Percentiles rank a stretch among this genome's conserved stretches.
Evolutionary conservation across 2,329 filamentous ascomycete genomes (phyloP).

Genomic region (Parastagonospora avenae): DNA sequence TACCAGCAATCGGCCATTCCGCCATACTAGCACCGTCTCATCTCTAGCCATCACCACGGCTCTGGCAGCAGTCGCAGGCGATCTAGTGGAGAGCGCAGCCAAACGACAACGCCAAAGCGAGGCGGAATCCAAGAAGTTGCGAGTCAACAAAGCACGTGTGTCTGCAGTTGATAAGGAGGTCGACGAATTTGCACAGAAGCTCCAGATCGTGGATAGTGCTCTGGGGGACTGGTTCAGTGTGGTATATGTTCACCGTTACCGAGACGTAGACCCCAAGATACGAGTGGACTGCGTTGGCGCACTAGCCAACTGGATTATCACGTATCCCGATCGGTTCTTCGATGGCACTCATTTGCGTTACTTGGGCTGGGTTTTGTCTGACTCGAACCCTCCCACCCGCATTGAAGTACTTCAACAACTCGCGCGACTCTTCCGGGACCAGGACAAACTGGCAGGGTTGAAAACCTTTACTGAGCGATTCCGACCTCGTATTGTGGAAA

Average conservation of each 20-base stretch:
- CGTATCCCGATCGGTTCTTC: conserved; percentile 85
- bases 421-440: conserved; percentile 76
- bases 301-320: conserved; percentile 85
- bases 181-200: conserved; percentile 70
- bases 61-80: conserved; percentile 73
- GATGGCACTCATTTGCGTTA: conserved; percentile 91
- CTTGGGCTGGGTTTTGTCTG: conserved; percentile 92
- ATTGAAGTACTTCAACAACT: conserved; percentile 88
- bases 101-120: conserved; percentile 80
- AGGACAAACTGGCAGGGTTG: conserved; percentile 75
- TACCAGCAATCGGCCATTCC: conserved; percentile 83
- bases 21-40: conserved; percentile 89
- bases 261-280: conserved; percentile 89
- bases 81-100: conserved; percentile 73
- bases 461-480: conserved; percentile 95
- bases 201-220: conserved; percentile 71
- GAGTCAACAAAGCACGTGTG: conserved; percentile 78
- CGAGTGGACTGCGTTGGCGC: conserved; percentile 86
- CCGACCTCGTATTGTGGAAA: conserved; percentile 84
- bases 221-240: conserved; percentile 89
- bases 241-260: conserved; percentile 93
- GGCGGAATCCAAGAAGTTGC: conserved; percentile 72
- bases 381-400: conserved; percentile 73
- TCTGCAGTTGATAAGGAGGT: conserved; percentile 74
- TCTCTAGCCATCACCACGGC: conserved; percentile 79